Conservation (phyloP, 192 early-diverging fungal species). For the Gonapodya sp. region DNA sequence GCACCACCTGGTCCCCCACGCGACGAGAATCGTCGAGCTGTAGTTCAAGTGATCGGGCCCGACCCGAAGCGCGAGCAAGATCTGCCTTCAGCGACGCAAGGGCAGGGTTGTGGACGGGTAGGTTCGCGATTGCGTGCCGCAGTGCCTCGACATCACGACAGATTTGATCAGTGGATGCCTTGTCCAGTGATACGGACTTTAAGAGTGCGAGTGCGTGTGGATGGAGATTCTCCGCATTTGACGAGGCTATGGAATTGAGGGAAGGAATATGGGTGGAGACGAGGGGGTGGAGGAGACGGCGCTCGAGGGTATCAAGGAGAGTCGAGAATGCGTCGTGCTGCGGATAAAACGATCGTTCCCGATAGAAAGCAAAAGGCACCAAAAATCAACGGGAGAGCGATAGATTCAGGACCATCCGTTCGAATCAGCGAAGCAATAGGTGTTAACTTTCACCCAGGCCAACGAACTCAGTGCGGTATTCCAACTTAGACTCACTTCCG, state of each 20-base stretch:
- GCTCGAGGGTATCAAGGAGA: background rate
- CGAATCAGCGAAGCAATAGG: too few species aligned
- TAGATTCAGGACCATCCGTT: too few species aligned
- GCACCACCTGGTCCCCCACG: background rate
- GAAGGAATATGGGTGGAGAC: background rate
- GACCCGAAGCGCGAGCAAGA: background rate
- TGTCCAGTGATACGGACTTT: background rate
- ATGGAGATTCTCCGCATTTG: background rate
- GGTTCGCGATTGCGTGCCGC: background rate
- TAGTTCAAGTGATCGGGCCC: background rate
- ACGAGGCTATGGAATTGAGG: background rate
- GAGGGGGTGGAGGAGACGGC: background rate
- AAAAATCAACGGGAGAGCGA: too few species aligned
- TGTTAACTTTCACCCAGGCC: too few species aligned
- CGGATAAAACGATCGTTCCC: too few species aligned
- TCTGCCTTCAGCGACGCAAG: background rate
- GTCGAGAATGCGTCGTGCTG: background rate
- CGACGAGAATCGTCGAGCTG: background rate
- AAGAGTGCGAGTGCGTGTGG: background rate
- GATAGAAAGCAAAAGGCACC: too few species aligned
- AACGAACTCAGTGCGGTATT: too few species aligned
- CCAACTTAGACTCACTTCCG: too few species aligned
- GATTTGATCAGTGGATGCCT: background rate
- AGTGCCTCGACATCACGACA: background rate
- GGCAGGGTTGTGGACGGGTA: background rate